A percentile compares a stretch with the other conserved stretches of the same genome.
phyloP scores from a whole-genome alignment of 2,329 filamentous ascomycete species.

The Neofusicoccum ribis region DNA sequence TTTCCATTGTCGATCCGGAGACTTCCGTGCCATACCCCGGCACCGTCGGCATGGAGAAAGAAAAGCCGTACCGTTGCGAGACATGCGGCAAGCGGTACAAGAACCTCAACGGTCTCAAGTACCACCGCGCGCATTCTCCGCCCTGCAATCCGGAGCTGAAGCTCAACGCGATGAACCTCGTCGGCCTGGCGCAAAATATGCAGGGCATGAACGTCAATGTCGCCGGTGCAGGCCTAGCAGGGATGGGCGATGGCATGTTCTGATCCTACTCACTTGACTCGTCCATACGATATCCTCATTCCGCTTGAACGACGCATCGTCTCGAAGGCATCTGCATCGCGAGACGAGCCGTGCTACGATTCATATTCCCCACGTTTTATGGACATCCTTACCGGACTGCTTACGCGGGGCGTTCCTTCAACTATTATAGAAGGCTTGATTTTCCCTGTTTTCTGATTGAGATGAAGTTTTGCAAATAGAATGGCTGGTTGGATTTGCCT shows the following conservation, averaged over 20 bases:
- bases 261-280: constrained; percentile 23
- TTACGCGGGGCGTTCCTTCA: constrained; percentile 2
- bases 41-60: constrained; percentile 98
- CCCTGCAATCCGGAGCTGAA: constrained; percentile 85
- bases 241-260: constrained; percentile 56
- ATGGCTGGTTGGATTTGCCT: constrained; percentile 13
- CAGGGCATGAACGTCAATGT: constrained; percentile 51
- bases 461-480: constrained; percentile 11
- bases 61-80: constrained; percentile 97
- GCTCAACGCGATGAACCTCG: constrained; percentile 43
- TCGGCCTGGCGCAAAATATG: constrained; percentile 39
- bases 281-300: constrained; percentile 5
- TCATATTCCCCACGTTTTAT: constrained; percentile 4
- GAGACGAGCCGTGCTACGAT: constrained; percentile 10
- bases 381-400: neutral
- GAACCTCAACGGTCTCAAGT: constrained; percentile 98
- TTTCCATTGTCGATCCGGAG: constrained; percentile 96
- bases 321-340: constrained; percentile 7
- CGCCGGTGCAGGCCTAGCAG: constrained; percentile 55
- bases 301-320: neutral
- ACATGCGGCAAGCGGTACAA: constrained; percentile 98
- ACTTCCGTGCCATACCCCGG: constrained; percentile 93
- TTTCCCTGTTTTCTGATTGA: neutral
- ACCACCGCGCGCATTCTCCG: constrained; percentile 72
- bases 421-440: constrained; percentile 3